Conservation (phyloP, 2,329 filamentous ascomycete species). For the Phialophora tarda region DNA sequence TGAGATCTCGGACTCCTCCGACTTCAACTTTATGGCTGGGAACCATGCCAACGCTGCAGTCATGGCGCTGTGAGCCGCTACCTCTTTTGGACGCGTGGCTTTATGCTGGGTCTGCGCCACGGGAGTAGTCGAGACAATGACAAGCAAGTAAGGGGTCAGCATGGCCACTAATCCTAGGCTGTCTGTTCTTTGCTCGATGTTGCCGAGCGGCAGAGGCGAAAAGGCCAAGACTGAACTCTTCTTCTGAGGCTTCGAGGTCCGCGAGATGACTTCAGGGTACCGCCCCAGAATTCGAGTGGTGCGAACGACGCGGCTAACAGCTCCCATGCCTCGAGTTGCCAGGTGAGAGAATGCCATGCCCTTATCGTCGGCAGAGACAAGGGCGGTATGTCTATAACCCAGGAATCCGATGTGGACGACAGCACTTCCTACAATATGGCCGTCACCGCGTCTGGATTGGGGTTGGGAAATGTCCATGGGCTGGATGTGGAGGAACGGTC, state of each 20-base stretch:
- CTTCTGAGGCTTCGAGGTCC: constrained; percentile 72
- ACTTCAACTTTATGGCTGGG: constrained; percentile 89
- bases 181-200: constrained; percentile 87
- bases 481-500: constrained; percentile 86
- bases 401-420: constrained; percentile 94
- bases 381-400: constrained; percentile 87
- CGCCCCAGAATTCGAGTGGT: constrained; percentile 88
- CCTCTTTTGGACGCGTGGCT: constrained; percentile 85
- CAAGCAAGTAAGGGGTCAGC: constrained; percentile 91
- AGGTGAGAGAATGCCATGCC: constrained; percentile 99
- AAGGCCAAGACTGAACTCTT: constrained; percentile 95
- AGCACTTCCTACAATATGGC: constrained; percentile 77
- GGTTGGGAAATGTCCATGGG: constrained; percentile 71
- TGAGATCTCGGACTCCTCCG: constrained; percentile 68
- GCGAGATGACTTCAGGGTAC: constrained; percentile 75
- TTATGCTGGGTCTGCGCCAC: constrained; percentile 97
- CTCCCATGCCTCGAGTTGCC: constrained; percentile 85
- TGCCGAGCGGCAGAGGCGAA: constrained; percentile 87
- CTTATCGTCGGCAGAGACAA: constrained; percentile 91
- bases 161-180: constrained; percentile 89
- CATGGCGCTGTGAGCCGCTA: constrained; percentile 86
- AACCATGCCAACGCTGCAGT: constrained; percentile 97
- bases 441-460: constrained; percentile 73
- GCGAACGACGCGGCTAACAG: constrained; percentile 83
- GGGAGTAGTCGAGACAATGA: constrained; percentile 96